These are phyloP conservation scores for Filobasidium floriforme DNA, from an alignment of 768 basidiomycete genomes.

Conservation along the genomic window DNA sequence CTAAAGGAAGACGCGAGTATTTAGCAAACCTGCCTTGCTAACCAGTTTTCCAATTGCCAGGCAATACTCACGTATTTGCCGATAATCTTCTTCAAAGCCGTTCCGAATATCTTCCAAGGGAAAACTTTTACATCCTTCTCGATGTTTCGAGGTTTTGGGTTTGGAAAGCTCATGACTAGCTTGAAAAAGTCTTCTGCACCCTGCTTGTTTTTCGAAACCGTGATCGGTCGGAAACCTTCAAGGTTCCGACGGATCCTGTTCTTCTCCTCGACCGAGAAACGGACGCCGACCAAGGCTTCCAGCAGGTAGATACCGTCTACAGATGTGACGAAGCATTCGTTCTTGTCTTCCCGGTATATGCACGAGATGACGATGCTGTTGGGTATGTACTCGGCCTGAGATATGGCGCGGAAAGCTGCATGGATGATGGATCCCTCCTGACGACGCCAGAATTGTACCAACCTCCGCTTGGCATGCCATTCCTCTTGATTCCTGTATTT, in stretches of 20 bases:
- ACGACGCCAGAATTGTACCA: conserved; percentile 74
- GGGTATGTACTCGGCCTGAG: conserved; percentile 64
- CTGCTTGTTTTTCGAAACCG: conserved; percentile 75
- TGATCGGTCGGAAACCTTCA: conserved; percentile 82
- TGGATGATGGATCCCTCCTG: conserved; percentile 70
- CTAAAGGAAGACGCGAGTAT: conserved; percentile 12
- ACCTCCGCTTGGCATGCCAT: conserved; percentile 60
- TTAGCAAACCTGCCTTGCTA: not conserved
- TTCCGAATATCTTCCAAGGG: conserved; percentile 48
- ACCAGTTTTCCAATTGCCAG: not conserved
- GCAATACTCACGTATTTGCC: conserved; percentile 47
- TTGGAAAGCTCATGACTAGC: conserved; percentile 90
- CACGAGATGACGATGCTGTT: conserved; percentile 83
- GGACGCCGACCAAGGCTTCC: conserved; percentile 64
- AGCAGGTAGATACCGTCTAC: conserved; percentile 93
- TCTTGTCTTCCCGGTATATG: conserved; percentile 72
- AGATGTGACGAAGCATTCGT: conserved; percentile 79
- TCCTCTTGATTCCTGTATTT: conserved; percentile 54
- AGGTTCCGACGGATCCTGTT: conserved; percentile 90
- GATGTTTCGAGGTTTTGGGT: conserved; percentile 89
- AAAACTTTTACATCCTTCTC: conserved; percentile 78
- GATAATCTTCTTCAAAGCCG: conserved; percentile 49
- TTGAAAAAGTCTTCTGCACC: conserved; percentile 83
- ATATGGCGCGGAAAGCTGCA: conserved; percentile 68
- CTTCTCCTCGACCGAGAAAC: conserved; percentile 91